Evolutionary conservation across 176 grass and related monocot genomes (phyloP), one percentile per base, ranked within the genome.

Genomic region (Eremochloa ophiuroides): DNA sequence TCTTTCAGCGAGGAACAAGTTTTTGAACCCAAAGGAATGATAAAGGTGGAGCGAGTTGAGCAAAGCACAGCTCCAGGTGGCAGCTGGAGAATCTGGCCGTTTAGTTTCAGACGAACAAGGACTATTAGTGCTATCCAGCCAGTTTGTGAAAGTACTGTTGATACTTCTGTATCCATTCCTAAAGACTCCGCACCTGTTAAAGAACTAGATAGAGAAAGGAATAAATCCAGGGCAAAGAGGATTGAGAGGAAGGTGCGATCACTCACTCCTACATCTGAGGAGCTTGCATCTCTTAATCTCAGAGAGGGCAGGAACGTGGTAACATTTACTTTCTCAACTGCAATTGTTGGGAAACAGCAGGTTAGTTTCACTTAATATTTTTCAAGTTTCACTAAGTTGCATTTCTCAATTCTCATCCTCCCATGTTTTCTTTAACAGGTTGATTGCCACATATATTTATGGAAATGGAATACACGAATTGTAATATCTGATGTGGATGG

Each of bases 401-500:
- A 40, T 76, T 79, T 80, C 33, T 86, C 48, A 40, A 72, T 79
- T 80, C 33, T 86, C 1, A 68, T 79, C 13, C 4, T 74, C 73
- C 56, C 66, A 10, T 61, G 44, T 59, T 83, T 85, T 81, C 74
- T 33, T 78, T 25, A 62, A 87, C 79, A 98, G 95, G 92, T 94
- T 40, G 92, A 94, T 93, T 90, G 90, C 76, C 76, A 86, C 77
- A 94, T 98, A 85, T 98, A 89, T 93, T 74, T 98, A 41, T 98
- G 95, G 95, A 93, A 94, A 89, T 98, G 92, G 92, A 93, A 98
- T 73, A 74, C 86, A 33, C 83, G 71, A 56, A 86, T 98, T 79
- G 92, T 98, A 80, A 98, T 98, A 80, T 98, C 95, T 39, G 95
- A 98, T 86, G 95, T 98, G 34, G 95, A 98, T 75, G 95, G 95